A percentile compares a stretch with the other conserved stretches of the same genome.
Evolutionary conservation across 371 early-diverging fungal species (phyloP).

Genomic region (Mucor sp.): DNA sequence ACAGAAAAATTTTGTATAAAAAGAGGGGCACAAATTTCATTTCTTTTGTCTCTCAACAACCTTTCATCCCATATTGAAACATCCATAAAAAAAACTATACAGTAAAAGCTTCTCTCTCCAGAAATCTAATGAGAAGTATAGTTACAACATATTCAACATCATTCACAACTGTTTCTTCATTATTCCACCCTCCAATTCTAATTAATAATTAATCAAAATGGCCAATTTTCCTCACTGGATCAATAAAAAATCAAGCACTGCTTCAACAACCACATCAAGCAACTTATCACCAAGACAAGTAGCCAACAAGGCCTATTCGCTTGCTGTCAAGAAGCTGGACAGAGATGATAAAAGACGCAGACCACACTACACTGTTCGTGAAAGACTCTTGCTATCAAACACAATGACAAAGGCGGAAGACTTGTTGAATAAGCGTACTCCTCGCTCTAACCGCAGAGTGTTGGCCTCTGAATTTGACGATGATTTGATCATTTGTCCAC

Average conservation of each 20-base stretch:
- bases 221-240: conserved; percentile 27
- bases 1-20: conserved; percentile 5
- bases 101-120: conserved; percentile 16
- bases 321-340: conserved; percentile 43
- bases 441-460: conserved; percentile 33
- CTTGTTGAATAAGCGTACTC: conserved; percentile 32
- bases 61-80: neutral
- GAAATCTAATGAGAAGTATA: conserved; percentile 31
- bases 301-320: conserved; percentile 37
- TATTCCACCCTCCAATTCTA: conserved; percentile 34
- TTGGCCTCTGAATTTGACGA: conserved; percentile 27
- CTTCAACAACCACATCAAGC: conserved; percentile 11
- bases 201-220: conserved; percentile 19
- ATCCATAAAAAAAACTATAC: neutral
- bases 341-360: conserved; percentile 35
- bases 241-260: conserved; percentile 17
- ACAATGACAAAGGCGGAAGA: conserved; percentile 43
- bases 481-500: conserved; percentile 17
- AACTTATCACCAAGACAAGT: conserved; percentile 42
- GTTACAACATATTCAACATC: conserved; percentile 21
- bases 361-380: conserved; percentile 42
- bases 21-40: neutral
- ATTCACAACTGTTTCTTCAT: conserved; percentile 26
- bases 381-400: conserved; percentile 38
- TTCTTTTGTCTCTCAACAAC: neutral